Evolutionary conservation across 2,329 filamentous ascomycete genomes (phyloP).

Genomic region (Magnaporthales sp.): DNA sequence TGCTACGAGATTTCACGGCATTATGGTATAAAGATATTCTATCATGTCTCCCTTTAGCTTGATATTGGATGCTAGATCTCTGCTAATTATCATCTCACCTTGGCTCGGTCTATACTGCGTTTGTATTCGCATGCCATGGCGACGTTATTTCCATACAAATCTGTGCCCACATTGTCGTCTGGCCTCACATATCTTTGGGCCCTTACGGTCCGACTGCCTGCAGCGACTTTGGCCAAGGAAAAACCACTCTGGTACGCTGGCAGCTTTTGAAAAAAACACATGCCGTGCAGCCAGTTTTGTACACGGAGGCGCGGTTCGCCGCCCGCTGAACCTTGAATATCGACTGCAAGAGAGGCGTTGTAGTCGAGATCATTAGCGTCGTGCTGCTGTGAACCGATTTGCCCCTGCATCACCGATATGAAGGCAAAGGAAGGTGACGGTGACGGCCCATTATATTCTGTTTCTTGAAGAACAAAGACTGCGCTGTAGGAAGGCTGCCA

Average conservation of each 20-base stretch:
- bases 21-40: too few species aligned
- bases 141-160: too few species aligned
- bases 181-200: too few species aligned
- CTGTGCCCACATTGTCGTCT: too few species aligned
- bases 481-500: background rate
- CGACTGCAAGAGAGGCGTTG: background rate
- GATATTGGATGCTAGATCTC: too few species aligned
- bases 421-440: background rate
- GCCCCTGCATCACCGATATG: background rate
- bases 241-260: conserved; percentile 10
- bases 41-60: too few species aligned
- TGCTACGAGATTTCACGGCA: too few species aligned
- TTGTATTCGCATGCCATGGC: too few species aligned
- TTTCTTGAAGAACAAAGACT: background rate
- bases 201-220: conserved; percentile 1
- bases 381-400: background rate
- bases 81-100: too few species aligned
- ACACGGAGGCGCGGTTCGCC: conserved; percentile 9
- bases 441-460: background rate
- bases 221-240: conserved; percentile 15
- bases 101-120: too few species aligned
- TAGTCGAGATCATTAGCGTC: background rate
- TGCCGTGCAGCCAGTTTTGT: conserved; percentile 13
- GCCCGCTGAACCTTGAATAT: background rate
- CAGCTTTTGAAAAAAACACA: conserved; percentile 15